These are phyloP conservation scores for Raffaelea ambrosiae DNA, from an alignment of 2,329 filamentous ascomycete species.

Conservation along the genomic window DNA sequence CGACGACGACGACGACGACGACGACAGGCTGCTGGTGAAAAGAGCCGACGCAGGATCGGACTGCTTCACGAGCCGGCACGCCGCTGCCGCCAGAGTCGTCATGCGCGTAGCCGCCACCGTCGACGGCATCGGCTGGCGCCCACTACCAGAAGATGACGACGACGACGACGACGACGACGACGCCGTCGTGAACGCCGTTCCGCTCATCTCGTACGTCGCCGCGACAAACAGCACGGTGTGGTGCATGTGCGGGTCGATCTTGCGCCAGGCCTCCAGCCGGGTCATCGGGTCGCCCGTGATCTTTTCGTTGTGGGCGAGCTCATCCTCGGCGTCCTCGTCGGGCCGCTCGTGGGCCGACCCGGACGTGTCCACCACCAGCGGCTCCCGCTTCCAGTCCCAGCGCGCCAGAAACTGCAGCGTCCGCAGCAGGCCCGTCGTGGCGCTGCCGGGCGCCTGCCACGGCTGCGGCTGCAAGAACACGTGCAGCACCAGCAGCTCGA, in stretches of 20 bases:
- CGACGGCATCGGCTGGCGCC: slow-evolving; percentile 44
- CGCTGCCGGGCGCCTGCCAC: slow-evolving; percentile 68
- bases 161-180: slow-evolving; percentile 17
- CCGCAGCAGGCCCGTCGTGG: slow-evolving; percentile 72
- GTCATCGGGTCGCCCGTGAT: slow-evolving; percentile 26
- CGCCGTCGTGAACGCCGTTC: slow-evolving; percentile 69
- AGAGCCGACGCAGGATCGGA: slow-evolving; percentile 29
- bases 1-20: not conserved
- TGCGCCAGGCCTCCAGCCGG: slow-evolving; percentile 75
- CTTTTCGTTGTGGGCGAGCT: slow-evolving; percentile 32
- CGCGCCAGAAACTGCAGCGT: slow-evolving; percentile 70
- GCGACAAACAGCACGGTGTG: slow-evolving; percentile 72
- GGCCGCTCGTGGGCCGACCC: slow-evolving; percentile 36
- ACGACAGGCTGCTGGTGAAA: no score
- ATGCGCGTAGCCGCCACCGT: slow-evolving; percentile 80
- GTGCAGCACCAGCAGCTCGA: slow-evolving; percentile 73
- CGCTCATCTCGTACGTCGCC: slow-evolving; percentile 68
- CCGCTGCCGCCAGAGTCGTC: slow-evolving; percentile 71
- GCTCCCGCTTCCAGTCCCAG: slow-evolving; percentile 87
- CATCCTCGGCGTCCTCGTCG: slow-evolving; percentile 16
- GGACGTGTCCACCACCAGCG: slow-evolving; percentile 71
- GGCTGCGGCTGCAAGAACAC: slow-evolving; percentile 77
- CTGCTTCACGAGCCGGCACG: slow-evolving; percentile 51
- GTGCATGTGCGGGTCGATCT: slow-evolving; percentile 83
- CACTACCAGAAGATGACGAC: no score